Conservation (phyloP, 345 rosid genomes). For the Populus simonii region DNA sequence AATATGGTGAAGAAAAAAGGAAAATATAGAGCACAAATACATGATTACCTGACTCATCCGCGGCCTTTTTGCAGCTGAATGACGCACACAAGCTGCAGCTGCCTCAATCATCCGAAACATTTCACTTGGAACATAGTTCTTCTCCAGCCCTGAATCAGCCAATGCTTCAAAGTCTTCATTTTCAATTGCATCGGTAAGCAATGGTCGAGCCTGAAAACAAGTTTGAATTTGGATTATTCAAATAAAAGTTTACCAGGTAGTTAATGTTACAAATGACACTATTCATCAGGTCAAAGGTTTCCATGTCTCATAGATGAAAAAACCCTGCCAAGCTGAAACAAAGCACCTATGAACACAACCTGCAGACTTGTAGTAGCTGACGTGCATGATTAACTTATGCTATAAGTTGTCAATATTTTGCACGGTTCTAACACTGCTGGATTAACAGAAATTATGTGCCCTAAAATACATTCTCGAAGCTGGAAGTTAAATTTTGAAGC, state of each 20-base stretch:
- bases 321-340: background rate
- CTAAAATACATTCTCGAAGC: background rate
- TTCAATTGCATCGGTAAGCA: conserved; percentile 75
- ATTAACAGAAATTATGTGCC: background rate
- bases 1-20: background rate
- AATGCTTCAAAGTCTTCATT: conserved; percentile 59
- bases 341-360: background rate
- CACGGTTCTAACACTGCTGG: background rate
- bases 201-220: conserved; percentile 73
- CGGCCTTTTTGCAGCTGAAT: conserved; percentile 85
- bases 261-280: background rate
- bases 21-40: background rate
- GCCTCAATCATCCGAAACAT: conserved; percentile 96
- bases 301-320: background rate
- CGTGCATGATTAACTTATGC: background rate
- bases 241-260: background rate
- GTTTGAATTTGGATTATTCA: background rate
- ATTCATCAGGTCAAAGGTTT: background rate
- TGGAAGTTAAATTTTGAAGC: background rate
- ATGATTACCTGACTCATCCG: conserved; percentile 82
- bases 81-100: conserved; percentile 95
- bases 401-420: background rate
- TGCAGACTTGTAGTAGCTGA: background rate
- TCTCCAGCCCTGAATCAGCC: conserved; percentile 67
- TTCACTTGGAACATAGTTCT: conserved; percentile 57